These are phyloP conservation scores for Diaporthe sp. DNA, from an alignment of 2,329 filamentous ascomycete genomes.

Conservation along the genomic window DNA sequence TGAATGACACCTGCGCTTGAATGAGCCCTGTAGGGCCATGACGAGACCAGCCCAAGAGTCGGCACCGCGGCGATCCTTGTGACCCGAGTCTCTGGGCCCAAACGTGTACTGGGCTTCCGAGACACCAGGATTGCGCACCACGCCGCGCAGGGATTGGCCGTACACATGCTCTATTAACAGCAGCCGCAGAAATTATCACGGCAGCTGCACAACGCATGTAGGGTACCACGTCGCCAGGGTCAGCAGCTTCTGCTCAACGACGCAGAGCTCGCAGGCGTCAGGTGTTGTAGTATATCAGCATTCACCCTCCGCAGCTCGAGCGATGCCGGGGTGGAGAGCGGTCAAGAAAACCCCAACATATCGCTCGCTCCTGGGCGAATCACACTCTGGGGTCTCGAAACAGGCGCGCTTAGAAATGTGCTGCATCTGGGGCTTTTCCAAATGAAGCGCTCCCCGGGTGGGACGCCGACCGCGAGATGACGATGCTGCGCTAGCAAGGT, in stretches of 20 bases:
- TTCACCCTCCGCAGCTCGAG: background rate
- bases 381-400: constrained; percentile 4
- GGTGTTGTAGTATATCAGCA: constrained; percentile 9
- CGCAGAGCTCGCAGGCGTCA: background rate
- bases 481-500: constrained; percentile 33
- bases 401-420: constrained; percentile 29
- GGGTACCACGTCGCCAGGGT: background rate
- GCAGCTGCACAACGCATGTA: background rate
- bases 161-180: constrained; percentile 27
- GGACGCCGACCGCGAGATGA: constrained; percentile 23
- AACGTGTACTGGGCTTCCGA: constrained; percentile 4
- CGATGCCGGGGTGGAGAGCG: constrained; percentile 10
- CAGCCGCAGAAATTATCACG: background rate
- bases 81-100: constrained; percentile 32
- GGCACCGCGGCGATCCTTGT: constrained; percentile 32
- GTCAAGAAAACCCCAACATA: constrained; percentile 20
- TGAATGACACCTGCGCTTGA: constrained; percentile 32
- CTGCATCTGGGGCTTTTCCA: constrained; percentile 29
- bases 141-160: constrained; percentile 5
- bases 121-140: background rate
- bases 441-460: constrained; percentile 25
- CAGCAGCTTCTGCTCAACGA: background rate
- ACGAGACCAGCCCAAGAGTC: constrained; percentile 23
- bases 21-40: constrained; percentile 33
- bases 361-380: constrained; percentile 39